Conservation (phyloP, 169 alveolate genomes). For the Eimeria maxima region DNA sequence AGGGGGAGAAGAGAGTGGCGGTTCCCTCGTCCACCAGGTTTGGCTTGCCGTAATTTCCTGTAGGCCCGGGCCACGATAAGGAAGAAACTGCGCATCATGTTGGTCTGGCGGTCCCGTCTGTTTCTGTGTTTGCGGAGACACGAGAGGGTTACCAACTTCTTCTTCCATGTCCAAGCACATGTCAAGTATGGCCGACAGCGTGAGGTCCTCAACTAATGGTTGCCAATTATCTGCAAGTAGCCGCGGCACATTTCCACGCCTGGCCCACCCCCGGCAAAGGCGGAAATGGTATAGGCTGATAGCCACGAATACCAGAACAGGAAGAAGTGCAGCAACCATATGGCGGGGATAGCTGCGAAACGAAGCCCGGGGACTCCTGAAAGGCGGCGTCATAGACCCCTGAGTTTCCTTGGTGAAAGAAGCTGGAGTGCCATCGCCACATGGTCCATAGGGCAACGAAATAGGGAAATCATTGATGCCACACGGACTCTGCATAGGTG, state of each 20-base stretch:
- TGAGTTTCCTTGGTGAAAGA: not conserved
- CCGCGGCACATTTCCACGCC: not conserved
- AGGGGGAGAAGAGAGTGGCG: not conserved
- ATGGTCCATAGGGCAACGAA: not conserved
- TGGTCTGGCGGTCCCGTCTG: not conserved
- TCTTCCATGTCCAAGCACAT: conserved; percentile 21
- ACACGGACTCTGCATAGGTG: not conserved
- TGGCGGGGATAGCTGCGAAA: not conserved
- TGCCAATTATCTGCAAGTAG: not conserved
- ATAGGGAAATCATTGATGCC: not conserved
- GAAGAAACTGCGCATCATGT: not conserved
- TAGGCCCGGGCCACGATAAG: not conserved
- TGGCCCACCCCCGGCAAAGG: not conserved
- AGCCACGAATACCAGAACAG: conserved; percentile 20
- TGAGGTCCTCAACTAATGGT: not conserved
- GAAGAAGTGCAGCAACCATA: not conserved
- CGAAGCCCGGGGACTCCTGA: not conserved
- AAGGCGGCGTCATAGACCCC: not conserved
- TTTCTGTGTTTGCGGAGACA: not conserved
- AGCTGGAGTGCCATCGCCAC: not conserved
- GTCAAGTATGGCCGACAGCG: not conserved
- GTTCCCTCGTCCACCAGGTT: not conserved
- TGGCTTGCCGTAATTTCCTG: not conserved
- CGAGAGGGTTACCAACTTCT: not conserved
- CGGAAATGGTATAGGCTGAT: not conserved